Evolutionary conservation across 768 basidiomycete genomes (phyloP).

Genomic region (Boletus rubescentipes): DNA sequence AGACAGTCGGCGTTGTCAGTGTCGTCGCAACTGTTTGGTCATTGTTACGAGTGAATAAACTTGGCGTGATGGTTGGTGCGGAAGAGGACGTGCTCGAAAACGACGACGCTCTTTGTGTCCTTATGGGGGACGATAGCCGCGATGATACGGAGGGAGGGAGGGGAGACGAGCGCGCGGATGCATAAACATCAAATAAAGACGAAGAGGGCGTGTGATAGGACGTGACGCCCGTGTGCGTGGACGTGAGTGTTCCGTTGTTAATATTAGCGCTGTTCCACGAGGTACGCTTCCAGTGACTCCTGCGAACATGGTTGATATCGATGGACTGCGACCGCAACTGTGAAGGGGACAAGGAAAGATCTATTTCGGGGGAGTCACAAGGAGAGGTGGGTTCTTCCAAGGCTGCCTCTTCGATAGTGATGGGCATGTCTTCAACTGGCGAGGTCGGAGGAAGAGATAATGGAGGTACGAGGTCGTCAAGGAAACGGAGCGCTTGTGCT

Average conservation of each 20-base stretch:
- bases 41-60: conserved; percentile 43
- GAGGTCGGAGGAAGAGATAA: conserved; percentile 12
- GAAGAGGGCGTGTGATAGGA: conserved; percentile 80
- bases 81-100: conserved; percentile 37
- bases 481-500: conserved; percentile 49
- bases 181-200: conserved; percentile 63
- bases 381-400: conserved; percentile 16
- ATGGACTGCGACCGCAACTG: conserved; percentile 19
- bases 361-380: conserved; percentile 4
- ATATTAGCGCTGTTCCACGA: conserved; percentile 46
- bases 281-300: conserved; percentile 39
- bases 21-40: conserved; percentile 20
- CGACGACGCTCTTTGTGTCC: conserved; percentile 38
- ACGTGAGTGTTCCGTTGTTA: conserved; percentile 52
- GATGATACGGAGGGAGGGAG: conserved; percentile 36
- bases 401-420: conserved; percentile 9
- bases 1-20: conserved; percentile 18
- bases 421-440: conserved; percentile 9
- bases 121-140: conserved; percentile 27
- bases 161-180: conserved; percentile 62
- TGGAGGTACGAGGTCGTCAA: conserved; percentile 57
- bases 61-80: conserved; percentile 58
- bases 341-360: conserved; percentile 24
- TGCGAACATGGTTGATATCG: conserved; percentile 28
- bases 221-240: conserved; percentile 56